Percentiles rank a stretch among this genome's conserved stretches.
These are phyloP conservation scores for Penicillium nucicola DNA, from an alignment of 495 filamentous ascomycete genomes.

Conservation along the genomic window DNA sequence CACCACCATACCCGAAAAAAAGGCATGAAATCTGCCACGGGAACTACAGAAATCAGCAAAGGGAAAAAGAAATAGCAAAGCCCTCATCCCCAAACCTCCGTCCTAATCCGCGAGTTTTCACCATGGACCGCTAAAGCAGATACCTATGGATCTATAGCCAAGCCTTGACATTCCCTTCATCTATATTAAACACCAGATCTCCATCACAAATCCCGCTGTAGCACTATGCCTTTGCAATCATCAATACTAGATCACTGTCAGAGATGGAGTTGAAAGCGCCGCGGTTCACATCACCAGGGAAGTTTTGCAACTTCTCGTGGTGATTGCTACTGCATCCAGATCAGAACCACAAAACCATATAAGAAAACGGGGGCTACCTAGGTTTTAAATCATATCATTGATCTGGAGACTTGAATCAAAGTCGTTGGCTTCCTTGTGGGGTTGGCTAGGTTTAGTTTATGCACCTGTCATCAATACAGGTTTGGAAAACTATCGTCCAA, in stretches of 20 bases:
- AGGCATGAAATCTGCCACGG: too few relatives aligned
- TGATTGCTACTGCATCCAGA: slow-evolving; percentile 30
- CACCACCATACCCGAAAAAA: too few relatives aligned
- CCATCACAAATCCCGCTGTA: too few relatives aligned
- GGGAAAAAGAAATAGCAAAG: too few relatives aligned
- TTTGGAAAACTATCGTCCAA: neutral
- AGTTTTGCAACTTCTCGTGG: slow-evolving; percentile 23
- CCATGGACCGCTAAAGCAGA: too few relatives aligned
- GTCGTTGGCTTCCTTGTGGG: slow-evolving; percentile 32
- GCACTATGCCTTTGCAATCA: neutral
- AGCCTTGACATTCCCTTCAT: too few relatives aligned
- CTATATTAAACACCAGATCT: too few relatives aligned
- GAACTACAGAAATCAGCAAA: too few relatives aligned
- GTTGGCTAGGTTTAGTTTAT: slow-evolving; percentile 24
- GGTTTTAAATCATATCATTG: slow-evolving; percentile 31
- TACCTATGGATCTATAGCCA: too few relatives aligned
- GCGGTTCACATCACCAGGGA: slow-evolving; percentile 13
- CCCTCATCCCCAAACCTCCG: too few relatives aligned
- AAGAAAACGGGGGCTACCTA: slow-evolving; percentile 32
- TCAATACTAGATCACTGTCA: too few relatives aligned
- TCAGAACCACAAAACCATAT: slow-evolving; percentile 21
- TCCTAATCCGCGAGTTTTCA: too few relatives aligned
- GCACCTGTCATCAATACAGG: neutral
- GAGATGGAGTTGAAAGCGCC: neutral
- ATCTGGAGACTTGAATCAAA: slow-evolving; percentile 28